Evolutionary conservation across 2,329 filamentous ascomycete species (phyloP).

Genomic region (Teratosphaeria epicoccoides): DNA sequence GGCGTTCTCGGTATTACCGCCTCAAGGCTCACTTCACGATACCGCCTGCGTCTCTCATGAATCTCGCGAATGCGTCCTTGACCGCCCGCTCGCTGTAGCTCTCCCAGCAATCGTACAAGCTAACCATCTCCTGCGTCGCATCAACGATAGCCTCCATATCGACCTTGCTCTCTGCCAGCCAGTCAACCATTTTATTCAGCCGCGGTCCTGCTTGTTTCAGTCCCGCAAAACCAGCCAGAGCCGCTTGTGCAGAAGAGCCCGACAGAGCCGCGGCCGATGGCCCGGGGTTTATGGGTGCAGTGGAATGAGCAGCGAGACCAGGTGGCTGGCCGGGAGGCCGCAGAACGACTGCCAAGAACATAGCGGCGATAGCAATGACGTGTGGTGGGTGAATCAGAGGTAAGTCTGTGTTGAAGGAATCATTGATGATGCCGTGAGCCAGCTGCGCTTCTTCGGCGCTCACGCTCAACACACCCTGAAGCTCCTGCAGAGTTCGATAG

Average conservation of each 20-base stretch:
- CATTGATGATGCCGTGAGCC: slow-evolving; percentile 77
- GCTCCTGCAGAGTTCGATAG: slow-evolving; percentile 66
- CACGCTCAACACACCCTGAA: slow-evolving; percentile 60
- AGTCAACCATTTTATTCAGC: slow-evolving; percentile 51
- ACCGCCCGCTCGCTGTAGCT: slow-evolving; percentile 55
- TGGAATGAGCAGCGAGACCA: slow-evolving; percentile 34
- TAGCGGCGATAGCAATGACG: slow-evolving; percentile 73
- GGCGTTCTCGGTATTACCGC: too few species aligned
- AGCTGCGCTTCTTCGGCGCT: slow-evolving; percentile 68
- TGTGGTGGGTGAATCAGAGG: slow-evolving; percentile 79
- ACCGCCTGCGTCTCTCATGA: slow-evolving; percentile 31
- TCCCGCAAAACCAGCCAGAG: slow-evolving; percentile 23
- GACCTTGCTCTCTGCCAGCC: slow-evolving; percentile 76
- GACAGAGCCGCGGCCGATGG: slow-evolving; percentile 13
- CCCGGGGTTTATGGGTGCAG: slow-evolving; percentile 15
- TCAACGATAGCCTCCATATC: slow-evolving; percentile 79
- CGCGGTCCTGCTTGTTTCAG: slow-evolving; percentile 27
- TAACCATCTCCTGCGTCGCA: slow-evolving; percentile 83
- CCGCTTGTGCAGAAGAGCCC: slow-evolving; percentile 25
- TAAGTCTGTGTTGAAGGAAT: slow-evolving; percentile 87
- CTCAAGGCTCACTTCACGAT: background rate
- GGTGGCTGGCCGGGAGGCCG: slow-evolving; percentile 48
- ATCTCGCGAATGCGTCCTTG: slow-evolving; percentile 52
- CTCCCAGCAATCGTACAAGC: slow-evolving; percentile 71
- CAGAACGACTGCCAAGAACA: slow-evolving; percentile 74